phyloP scores from a whole-genome alignment of 2,329 filamentous ascomycete genomes.

The Talaromyces sp. region DNA sequence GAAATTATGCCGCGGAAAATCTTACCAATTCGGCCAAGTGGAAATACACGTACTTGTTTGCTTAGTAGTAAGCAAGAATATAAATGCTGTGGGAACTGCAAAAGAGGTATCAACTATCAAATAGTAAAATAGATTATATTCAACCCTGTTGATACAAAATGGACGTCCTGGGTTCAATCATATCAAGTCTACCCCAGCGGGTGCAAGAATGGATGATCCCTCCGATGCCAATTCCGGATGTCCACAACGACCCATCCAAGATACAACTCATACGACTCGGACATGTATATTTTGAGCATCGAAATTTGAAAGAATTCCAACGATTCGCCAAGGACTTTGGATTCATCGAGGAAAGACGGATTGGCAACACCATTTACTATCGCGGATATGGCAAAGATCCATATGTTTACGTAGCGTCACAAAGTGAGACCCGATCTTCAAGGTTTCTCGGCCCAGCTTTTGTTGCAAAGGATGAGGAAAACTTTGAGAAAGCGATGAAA shows the following conservation, averaged over 20 bases:
- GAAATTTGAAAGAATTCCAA: conserved; percentile 28
- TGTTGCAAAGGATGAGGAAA: conserved; percentile 56
- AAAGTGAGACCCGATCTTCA: conserved; percentile 47
- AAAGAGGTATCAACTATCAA: not conserved
- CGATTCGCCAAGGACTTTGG: conserved; percentile 36
- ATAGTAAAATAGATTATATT: not conserved
- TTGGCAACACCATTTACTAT: conserved; percentile 54
- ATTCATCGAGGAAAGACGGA: conserved; percentile 27
- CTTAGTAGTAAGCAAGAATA: not conserved
- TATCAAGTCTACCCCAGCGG: conserved; percentile 21
- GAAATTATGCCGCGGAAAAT: conserved; percentile 15
- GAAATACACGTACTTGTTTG: not conserved
- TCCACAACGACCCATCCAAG: conserved; percentile 26
- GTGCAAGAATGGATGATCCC: conserved; percentile 24
- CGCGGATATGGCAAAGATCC: conserved; percentile 62
- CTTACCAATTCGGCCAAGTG: not conserved
- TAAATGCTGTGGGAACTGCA: not conserved
- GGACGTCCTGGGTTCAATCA: conserved; percentile 20
- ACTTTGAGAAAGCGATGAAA: conserved; percentile 53
- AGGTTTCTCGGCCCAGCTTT: conserved; percentile 60
- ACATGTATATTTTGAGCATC: conserved; percentile 35
- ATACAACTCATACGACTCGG: conserved; percentile 31
- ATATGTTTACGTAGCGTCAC: conserved; percentile 60
- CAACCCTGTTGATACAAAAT: not conserved
- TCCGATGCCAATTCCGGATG: conserved; percentile 23